Conservation (phyloP, 768 basidiomycete species). For the Holtermannia corniformis region DNA sequence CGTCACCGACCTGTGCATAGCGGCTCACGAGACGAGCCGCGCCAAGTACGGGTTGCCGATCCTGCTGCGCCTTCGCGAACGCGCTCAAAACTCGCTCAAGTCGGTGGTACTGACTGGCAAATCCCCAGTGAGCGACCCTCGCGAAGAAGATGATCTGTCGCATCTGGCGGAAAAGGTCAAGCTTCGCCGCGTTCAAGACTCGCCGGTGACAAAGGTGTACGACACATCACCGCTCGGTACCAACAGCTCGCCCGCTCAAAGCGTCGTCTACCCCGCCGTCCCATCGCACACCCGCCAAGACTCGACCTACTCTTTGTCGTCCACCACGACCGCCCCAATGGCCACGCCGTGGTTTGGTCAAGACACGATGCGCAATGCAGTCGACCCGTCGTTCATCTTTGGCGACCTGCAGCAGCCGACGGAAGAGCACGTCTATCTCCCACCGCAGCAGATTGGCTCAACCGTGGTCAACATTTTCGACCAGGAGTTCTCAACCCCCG, state of each 20-base stretch:
- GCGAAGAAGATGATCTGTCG: slow-evolving; percentile 34
- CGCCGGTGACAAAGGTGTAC: no score
- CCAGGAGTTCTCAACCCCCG: no score
- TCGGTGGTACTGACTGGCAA: slow-evolving; percentile 3
- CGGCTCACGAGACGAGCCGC: slow-evolving; percentile 32
- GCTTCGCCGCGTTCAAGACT: slow-evolving; percentile 18
- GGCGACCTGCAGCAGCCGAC: no score
- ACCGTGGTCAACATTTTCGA: no score
- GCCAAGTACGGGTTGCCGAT: slow-evolving; percentile 37
- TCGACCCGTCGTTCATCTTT: neutral
- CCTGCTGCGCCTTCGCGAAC: slow-evolving; percentile 28
- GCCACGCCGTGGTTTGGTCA: neutral
- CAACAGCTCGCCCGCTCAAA: neutral
- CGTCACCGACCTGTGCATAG: slow-evolving; percentile 36
- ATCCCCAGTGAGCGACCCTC: neutral
- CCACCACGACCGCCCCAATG: neutral
- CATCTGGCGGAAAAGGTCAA: slow-evolving; percentile 27
- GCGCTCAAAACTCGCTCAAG: slow-evolving; percentile 27
- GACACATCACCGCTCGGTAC: neutral
- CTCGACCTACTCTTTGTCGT: neutral
- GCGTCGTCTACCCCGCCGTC: neutral
- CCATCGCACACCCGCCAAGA: neutral
- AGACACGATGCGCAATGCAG: neutral
- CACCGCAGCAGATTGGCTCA: no score
- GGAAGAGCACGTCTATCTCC: no score